phyloP scores from a whole-genome alignment of 2,329 filamentous ascomycete genomes.

The Cadophora malorum region DNA sequence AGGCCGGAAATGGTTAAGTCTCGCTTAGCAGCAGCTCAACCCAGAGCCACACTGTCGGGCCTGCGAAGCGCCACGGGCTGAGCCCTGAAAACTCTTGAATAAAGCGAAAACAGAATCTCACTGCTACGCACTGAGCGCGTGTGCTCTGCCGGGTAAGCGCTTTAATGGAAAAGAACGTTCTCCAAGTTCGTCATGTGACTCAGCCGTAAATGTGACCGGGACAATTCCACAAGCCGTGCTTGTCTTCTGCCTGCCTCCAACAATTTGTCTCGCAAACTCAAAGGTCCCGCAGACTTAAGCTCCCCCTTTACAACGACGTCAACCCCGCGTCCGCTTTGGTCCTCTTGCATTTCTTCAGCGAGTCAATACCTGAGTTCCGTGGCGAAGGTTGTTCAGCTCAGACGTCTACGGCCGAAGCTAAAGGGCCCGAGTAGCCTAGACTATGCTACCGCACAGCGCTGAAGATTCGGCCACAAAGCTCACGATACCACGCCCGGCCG shows the following conservation, averaged over 20 bases:
- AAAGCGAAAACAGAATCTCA: no score
- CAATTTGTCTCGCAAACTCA: not conserved
- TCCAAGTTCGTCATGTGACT: not conserved
- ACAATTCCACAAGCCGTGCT: not conserved
- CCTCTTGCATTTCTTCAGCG: not conserved
- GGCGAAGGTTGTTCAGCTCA: not conserved
- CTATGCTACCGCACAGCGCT: not conserved
- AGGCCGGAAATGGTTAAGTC: no score
- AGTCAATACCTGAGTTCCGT: not conserved
- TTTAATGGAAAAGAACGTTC: no score
- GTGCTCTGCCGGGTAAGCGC: no score
- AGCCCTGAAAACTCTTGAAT: no score
- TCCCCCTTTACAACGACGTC: not conserved
- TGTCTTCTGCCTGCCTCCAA: not conserved
- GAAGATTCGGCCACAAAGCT: not conserved
- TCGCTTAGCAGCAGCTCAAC: no score
- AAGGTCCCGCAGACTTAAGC: no score
- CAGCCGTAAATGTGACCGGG: not conserved
- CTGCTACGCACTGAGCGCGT: not conserved
- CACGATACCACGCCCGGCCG: not conserved
- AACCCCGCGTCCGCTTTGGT: not conserved
- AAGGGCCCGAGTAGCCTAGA: not conserved
- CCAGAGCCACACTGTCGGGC: no score
- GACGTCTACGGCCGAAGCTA: not conserved
- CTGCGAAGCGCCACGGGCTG: no score